A percentile compares a stretch with the other conserved stretches of the same genome.
Evolutionary conservation across 345 rosid species (phyloP).

Genomic region (Durio zibethinus): DNA sequence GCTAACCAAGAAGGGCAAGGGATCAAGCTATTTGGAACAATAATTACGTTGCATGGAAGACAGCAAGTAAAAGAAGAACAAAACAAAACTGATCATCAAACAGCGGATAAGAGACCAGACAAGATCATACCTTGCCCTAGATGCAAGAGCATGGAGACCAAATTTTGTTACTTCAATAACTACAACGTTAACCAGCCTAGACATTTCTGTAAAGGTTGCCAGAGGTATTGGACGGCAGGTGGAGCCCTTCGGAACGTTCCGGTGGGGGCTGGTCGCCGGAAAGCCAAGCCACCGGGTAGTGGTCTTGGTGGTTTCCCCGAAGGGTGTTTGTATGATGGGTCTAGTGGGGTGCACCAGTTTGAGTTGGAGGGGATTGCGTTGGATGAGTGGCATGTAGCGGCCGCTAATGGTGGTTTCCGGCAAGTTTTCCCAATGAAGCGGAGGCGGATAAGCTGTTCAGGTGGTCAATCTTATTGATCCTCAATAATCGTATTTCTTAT

Average conservation of each 20-base stretch:
- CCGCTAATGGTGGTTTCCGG: constrained; percentile 48
- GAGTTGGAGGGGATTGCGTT: constrained; percentile 48
- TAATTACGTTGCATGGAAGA: constrained; percentile 57
- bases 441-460: constrained; percentile 48
- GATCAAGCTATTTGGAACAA: constrained; percentile 81
- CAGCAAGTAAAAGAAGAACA: constrained; percentile 40
- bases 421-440: constrained; percentile 63
- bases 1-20: constrained; percentile 51
- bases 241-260: constrained; percentile 96
- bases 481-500: background rate
- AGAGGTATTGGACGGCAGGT: constrained; percentile 97
- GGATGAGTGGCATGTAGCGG: constrained; percentile 57
- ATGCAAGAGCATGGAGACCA: constrained; percentile 96
- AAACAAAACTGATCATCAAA: constrained; percentile 27
- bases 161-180: constrained; percentile 94
- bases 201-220: constrained; percentile 95
- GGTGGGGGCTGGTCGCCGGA: constrained; percentile 92
- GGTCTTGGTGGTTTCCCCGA: constrained; percentile 29
- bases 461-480: constrained; percentile 49
- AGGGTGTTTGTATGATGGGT: constrained; percentile 37
- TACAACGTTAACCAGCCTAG: constrained; percentile 99
- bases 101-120: constrained; percentile 67
- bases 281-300: constrained; percentile 60
- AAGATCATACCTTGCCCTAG: constrained; percentile 90
- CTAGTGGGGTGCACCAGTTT: constrained; percentile 46